Base-by-base conservation (phyloP, 768 basidiomycete genomes). In the Mycena galopus region DNA sequence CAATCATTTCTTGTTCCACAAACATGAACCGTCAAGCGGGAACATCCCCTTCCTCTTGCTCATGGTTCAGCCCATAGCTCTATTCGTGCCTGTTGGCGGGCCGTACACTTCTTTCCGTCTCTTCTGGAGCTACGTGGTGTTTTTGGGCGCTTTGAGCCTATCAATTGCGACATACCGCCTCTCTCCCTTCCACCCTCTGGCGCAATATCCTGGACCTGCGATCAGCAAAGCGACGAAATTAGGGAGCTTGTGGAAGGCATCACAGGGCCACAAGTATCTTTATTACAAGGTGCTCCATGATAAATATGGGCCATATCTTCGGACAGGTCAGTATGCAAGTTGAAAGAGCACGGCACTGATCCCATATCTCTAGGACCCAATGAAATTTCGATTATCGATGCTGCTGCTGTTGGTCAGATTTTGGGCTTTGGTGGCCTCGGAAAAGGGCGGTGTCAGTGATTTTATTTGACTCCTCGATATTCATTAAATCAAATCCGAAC, bases 111-210 rank as follows among this genome's bases (percentile, higher is more conserved):
- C 27, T 27, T 9, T 32, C 1, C 64, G 58, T 25, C 53, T 70
- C 2, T 29, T 67, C 12, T 56, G 51, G 10, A 30, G 11, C 64
- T 57, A 69, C 25, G 65, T 33, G 21, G 29, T 77, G 2, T 85
- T 82, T 71, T 81, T 79, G 78, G 59, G 64, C 1, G 73, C 82
- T 1, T 71, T 85, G 19, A 60, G 75, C 32, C 33, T 74, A 8
- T 84, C 84, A 1, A 80, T 86, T n/a, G 55, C 81, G 16, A 29
- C 81, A 5, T 89, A 90, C 76, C 85, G 88, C 21, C 71, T 89
- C 8, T 89, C 88, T 10, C 88, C 88, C 4, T 85, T 85, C 79
- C 89, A 91, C 76, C 88, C 88, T 2, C 79, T 90, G 9, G 85
- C 87, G 5, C 75, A 79, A 35, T 88, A 85, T 72, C 88, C 88